These are phyloP conservation scores for Starmerella bombi DNA, from an alignment of 805 yeast genomes.

Conservation along the genomic window DNA sequence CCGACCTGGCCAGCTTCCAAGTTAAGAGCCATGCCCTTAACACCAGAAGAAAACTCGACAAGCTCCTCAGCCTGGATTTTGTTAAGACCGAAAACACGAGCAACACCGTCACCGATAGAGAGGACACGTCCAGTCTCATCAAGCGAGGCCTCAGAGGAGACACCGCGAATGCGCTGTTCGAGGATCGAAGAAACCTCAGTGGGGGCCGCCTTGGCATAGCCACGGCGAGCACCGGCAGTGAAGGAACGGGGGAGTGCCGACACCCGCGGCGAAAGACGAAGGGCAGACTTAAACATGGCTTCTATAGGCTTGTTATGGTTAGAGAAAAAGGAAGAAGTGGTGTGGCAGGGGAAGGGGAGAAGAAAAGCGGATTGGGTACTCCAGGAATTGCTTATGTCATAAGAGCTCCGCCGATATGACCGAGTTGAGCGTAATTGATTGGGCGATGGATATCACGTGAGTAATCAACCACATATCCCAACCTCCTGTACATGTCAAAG, in stretches of 20 bases:
- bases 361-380: constrained; percentile 16
- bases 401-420: too few relatives aligned
- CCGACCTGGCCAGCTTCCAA: constrained; percentile 99
- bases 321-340: constrained; percentile 9
- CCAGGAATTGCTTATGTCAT: too few relatives aligned
- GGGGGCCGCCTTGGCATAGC: constrained; percentile 97
- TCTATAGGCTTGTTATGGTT: constrained; percentile 11
- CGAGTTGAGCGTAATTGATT: too few relatives aligned
- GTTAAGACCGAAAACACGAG: constrained; percentile 99
- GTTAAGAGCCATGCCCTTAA: constrained; percentile 99
- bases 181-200: constrained; percentile 98
- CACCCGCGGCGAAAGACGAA: constrained; percentile 31
- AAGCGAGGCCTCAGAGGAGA: constrained; percentile 90
- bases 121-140: constrained; percentile 99
- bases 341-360: constrained; percentile 12
- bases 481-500: too few relatives aligned
- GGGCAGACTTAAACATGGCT: constrained; percentile 31
- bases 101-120: constrained; percentile 99
- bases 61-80: constrained; percentile 99
- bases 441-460: too few relatives aligned
- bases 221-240: constrained; percentile 43
- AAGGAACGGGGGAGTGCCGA: constrained; percentile 27
- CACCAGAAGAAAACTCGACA: constrained; percentile 98
- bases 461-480: too few relatives aligned
- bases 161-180: constrained; percentile 99